These are phyloP conservation scores for Hypoxylon rickii DNA, from an alignment of 495 filamentous ascomycete species.

Conservation along the genomic window DNA sequence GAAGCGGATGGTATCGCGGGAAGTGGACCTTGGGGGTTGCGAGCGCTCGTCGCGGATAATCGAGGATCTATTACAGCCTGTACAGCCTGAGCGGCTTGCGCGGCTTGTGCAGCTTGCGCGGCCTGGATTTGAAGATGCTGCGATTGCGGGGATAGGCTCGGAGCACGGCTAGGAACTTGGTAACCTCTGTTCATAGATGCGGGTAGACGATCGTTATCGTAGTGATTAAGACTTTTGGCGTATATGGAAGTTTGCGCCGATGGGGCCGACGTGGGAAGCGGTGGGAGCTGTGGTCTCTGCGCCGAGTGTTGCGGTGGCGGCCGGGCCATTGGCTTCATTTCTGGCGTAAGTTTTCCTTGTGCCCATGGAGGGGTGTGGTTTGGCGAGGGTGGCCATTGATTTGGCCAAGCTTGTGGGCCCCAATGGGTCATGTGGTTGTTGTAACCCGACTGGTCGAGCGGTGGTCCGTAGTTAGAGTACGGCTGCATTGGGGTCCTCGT, in stretches of 20 bases:
- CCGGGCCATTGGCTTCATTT: slow-evolving; percentile 23
- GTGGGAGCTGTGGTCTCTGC: slow-evolving; percentile 34
- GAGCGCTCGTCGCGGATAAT: slow-evolving; percentile 26
- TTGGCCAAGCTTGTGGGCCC: slow-evolving; percentile 49
- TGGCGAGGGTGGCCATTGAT: slow-evolving; percentile 68
- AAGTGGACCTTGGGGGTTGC: slow-evolving; percentile 39
- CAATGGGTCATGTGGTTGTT: slow-evolving; percentile 49
- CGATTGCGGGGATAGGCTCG: slow-evolving; percentile 42
- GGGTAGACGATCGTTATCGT: slow-evolving; percentile 27
- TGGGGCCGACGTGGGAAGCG: slow-evolving; percentile 28
- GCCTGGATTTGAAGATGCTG: slow-evolving; percentile 41
- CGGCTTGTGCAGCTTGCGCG: slow-evolving; percentile 33
- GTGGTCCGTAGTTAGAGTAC: slow-evolving; percentile 50
- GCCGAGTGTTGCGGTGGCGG: slow-evolving; percentile 29
- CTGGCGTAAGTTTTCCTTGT: slow-evolving; percentile 23
- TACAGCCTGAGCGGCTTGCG: slow-evolving; percentile 31
- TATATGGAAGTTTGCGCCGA: slow-evolving; percentile 32
- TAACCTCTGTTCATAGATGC: slow-evolving; percentile 18
- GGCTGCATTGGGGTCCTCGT: slow-evolving; percentile 55
- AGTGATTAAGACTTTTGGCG: slow-evolving; percentile 5
- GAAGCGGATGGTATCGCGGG: slow-evolving; percentile 30
- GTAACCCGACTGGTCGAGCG: slow-evolving; percentile 44
- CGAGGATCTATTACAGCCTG: slow-evolving; percentile 46
- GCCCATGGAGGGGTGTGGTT: slow-evolving; percentile 41
- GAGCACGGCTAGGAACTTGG: slow-evolving; percentile 4